A percentile compares a stretch with the other conserved stretches of the same genome.
phyloP scores from a whole-genome alignment of 176 grass and related monocot genomes.

The Chloris gayana region DNA sequence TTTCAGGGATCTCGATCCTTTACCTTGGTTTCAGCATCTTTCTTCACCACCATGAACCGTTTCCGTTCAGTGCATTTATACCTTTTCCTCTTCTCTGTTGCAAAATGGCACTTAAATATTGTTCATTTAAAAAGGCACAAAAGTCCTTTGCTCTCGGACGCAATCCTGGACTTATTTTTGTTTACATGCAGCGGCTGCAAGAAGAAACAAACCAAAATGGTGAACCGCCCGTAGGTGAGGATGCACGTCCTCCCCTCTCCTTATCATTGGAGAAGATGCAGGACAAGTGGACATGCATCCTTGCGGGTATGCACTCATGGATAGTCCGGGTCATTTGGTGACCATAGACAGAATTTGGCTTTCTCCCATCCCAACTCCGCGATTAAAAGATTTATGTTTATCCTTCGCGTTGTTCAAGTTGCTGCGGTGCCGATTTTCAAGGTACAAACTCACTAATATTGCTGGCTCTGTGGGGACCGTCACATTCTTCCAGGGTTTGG shows the following conservation, averaged over 20 bases:
- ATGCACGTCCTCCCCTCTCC: background rate
- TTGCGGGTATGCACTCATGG: background rate
- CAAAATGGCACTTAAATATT: background rate
- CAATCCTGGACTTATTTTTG: background rate
- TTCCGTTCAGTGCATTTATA: too few species aligned
- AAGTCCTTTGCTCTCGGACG: background rate
- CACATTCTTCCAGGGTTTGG: background rate
- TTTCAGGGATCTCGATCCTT: background rate
- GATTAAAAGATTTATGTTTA: background rate
- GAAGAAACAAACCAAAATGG: background rate
- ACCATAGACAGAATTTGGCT: conserved; percentile 14
- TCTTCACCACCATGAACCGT: too few species aligned
- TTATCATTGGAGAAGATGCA: background rate
- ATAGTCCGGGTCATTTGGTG: background rate
- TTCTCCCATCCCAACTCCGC: too few species aligned
- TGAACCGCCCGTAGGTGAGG: background rate
- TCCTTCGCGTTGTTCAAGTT: conserved; percentile 30
- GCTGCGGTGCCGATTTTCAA: conserved; percentile 19
- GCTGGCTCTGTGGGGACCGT: accelerated
- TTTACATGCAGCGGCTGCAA: background rate
- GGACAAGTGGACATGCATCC: background rate
- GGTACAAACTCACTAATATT: background rate
- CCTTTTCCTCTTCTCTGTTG: background rate
- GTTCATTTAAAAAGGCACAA: conserved; percentile 4
- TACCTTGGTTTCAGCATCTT: background rate